These are phyloP conservation scores for Fusarium camptoceras DNA, from an alignment of 2,329 filamentous ascomycete genomes.

Conservation along the genomic window DNA sequence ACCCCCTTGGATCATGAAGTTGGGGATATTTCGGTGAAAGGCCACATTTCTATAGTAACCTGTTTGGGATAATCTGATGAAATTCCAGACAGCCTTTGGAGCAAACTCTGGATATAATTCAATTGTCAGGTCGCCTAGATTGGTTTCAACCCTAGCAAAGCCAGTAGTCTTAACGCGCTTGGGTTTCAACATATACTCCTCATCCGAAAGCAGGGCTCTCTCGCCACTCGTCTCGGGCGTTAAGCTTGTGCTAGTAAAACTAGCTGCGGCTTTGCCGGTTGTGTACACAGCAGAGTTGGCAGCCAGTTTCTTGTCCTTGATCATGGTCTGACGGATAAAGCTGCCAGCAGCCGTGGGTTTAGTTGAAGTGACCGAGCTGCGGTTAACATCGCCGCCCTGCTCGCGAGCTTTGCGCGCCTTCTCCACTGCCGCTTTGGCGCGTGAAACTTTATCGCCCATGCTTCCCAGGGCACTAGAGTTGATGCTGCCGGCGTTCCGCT, in stretches of 20 bases:
- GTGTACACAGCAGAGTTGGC: constrained; percentile 93
- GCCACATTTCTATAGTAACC: constrained; percentile 87
- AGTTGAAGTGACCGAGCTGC: constrained; percentile 58
- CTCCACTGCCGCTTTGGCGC: constrained; percentile 93
- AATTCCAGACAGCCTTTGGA: constrained; percentile 97
- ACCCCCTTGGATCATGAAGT: constrained; percentile 98
- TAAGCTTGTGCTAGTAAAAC: constrained; percentile 93
- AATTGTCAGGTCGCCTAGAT: constrained; percentile 84
- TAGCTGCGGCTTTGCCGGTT: constrained; percentile 89
- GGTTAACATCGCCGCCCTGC: constrained; percentile 69
- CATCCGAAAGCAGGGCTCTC: constrained; percentile 86
- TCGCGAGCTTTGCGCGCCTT: constrained; percentile 82
- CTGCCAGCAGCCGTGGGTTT: constrained; percentile 48
- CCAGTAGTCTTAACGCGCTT: constrained; percentile 90
- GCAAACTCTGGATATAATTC: constrained; percentile 92
- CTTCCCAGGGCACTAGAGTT: constrained; percentile 85
- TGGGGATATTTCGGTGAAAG: constrained; percentile 94
- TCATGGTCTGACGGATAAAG: constrained; percentile 50
- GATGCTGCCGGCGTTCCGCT: constrained; percentile 74
- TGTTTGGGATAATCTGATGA: constrained; percentile 85
- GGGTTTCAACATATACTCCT: constrained; percentile 96
- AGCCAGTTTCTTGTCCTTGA: constrained; percentile 70
- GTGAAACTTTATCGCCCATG: constrained; percentile 82
- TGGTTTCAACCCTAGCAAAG: constrained; percentile 91
- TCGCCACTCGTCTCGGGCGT: constrained; percentile 92